Conservation (phyloP, 805 yeast genomes). For the Candida hungchunana region DNA sequence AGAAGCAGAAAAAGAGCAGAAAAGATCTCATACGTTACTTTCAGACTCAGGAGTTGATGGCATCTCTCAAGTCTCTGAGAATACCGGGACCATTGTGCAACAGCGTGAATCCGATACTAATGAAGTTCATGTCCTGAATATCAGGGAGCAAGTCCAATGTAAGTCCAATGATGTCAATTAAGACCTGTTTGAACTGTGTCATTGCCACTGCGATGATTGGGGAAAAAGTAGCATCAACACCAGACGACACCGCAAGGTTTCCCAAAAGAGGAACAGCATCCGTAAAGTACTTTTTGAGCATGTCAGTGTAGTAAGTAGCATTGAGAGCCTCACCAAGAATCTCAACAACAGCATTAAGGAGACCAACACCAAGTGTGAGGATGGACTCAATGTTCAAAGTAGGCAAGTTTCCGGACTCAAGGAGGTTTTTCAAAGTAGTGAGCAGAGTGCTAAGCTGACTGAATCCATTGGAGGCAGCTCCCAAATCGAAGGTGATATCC, state of each 20-base stretch:
- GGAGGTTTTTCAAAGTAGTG: slow-evolving; percentile 2
- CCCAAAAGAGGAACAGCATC: slow-evolving; percentile 8
- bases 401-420: slow-evolving; percentile 4
- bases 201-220: slow-evolving; percentile 1
- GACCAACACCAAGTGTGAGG: slow-evolving; percentile 3
- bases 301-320: slow-evolving; percentile 1
- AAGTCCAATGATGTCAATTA: slow-evolving; percentile 2
- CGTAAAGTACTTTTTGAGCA: slow-evolving; percentile 1
- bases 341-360: slow-evolving; percentile 4
- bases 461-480: slow-evolving; percentile 4
- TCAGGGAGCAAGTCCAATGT: slow-evolving; percentile 2
- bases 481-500: slow-evolving; percentile 2
- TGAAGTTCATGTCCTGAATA: slow-evolving; percentile 2
- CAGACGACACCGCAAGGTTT: slow-evolving; percentile 1
- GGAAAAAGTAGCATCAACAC: slow-evolving; percentile 3
- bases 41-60: slow-evolving; percentile 2
- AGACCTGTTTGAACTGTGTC: slow-evolving; percentile 2
- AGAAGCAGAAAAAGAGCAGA: no score
- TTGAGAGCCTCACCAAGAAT: slow-evolving; percentile 6
- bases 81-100: slow-evolving; percentile 1
- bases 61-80: slow-evolving; percentile 9
- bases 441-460: slow-evolving; percentile 3
- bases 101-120: slow-evolving; percentile 3
- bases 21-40: no score
- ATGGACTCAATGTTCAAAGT: slow-evolving; percentile 3